Evolutionary conservation across 129 eudicot species (phyloP), one percentile per base, ranked within the genome.

Genomic region (Calendula officinalis): DNA sequence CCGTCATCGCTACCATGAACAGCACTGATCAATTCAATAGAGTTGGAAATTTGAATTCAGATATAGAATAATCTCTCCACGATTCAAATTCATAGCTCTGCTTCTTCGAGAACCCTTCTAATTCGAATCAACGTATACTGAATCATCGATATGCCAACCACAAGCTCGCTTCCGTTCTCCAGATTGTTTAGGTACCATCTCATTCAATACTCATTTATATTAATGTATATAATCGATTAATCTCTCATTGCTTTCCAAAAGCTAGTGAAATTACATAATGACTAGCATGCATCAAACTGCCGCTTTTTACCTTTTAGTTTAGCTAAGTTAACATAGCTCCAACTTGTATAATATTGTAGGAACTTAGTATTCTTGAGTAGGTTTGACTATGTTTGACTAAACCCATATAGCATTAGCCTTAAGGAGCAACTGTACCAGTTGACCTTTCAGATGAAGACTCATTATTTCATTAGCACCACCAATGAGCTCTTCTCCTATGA

Each of bases 341-440:
- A 30, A n/a, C 50, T 8, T 43, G 56, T 32, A 56, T 34, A 68
- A 7, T 41, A 56, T 5, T 44, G 55, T 40, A 41, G 42, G 54
- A 41, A 67, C 55, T 57, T 12, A 2, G 13, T 64, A 33, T 36
- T 57, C 33, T 46, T 9, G 34, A 64, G 34, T 22, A 22, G 30
- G 30, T 22, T 22, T 47, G 36, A 11, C 1, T 53, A 60, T 49
- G 35, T 50, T 32, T 40, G 55, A 60, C 78, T 73, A 91, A 41
- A 84, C 39, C 96, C 98, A 91, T 52, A 91, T 91, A 39, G 96
- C 98, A 5, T 81, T 81, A 35, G 98, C 96, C 65, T 80, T 77
- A 6, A 72, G 79, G 55, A 91, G 94, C 75, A 78, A 16, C 38
- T 86, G 90, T 47, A 74, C 84, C 56, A 91, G 85, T 69, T 33